These are phyloP conservation scores for Globisporangium iwayamae DNA, from an alignment of 352 stramenopile genomes.

Conservation along the genomic window DNA sequence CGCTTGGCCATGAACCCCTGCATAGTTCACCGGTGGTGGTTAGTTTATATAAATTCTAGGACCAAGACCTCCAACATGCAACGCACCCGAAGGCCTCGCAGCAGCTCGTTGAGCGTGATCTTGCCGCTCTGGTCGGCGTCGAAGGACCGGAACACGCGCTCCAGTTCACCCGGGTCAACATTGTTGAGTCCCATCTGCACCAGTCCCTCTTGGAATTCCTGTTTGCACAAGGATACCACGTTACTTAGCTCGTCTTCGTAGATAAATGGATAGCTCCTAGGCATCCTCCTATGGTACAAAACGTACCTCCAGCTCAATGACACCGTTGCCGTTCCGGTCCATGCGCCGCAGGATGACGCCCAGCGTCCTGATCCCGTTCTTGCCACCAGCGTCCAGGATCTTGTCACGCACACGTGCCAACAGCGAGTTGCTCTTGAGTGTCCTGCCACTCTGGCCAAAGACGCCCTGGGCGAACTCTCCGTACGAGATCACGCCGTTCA, in stretches of 20 bases:
- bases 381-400: slow-evolving; percentile 59
- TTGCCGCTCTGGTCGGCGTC: slow-evolving; percentile 79
- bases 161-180: slow-evolving; percentile 36
- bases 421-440: slow-evolving; percentile 20
- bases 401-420: slow-evolving; percentile 41
- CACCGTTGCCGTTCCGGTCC: slow-evolving; percentile 75
- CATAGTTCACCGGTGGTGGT: background rate
- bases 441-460: slow-evolving; percentile 26
- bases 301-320: slow-evolving; percentile 57
- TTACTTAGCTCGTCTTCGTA: background rate
- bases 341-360: slow-evolving; percentile 66
- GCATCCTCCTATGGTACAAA: background rate
- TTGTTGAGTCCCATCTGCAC: slow-evolving; percentile 39
- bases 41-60: background rate
- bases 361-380: slow-evolving; percentile 74
- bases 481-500: slow-evolving; percentile 76
- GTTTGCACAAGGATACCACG: background rate
- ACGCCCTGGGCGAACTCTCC: slow-evolving; percentile 59
- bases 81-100: slow-evolving; percentile 76
- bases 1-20: slow-evolving; percentile 76
- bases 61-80: background rate
- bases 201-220: slow-evolving; percentile 63
- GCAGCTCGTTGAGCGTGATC: slow-evolving; percentile 88
- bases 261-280: background rate
- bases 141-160: slow-evolving; percentile 66